A percentile compares a stretch with the other conserved stretches of the same genome.
Evolutionary conservation across 352 stramenopile species (phyloP).

Genomic region (Phytopythium ostracodes): DNA sequence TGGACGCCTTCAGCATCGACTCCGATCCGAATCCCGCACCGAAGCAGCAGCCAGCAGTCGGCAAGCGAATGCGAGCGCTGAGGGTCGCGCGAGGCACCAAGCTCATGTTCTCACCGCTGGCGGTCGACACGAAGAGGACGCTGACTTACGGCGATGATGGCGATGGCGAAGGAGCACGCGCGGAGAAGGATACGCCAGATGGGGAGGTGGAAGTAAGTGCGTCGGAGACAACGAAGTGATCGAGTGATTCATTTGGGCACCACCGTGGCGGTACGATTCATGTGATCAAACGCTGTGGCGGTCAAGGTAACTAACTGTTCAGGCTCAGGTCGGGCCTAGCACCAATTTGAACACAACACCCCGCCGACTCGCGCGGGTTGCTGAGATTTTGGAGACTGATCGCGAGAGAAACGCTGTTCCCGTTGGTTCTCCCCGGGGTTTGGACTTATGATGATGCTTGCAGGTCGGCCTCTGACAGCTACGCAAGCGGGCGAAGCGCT

Average conservation of each 20-base stretch:
- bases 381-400: not conserved
- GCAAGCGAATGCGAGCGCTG: slow-evolving; percentile 19
- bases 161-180: not conserved
- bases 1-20: not conserved
- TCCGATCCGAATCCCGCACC: slow-evolving; percentile 6
- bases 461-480: not conserved
- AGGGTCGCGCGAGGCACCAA: slow-evolving; percentile 29
- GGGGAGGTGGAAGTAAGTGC: not conserved
- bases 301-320: not conserved
- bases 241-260: not conserved
- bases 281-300: not conserved
- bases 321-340: not conserved
- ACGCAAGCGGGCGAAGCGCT: too few species aligned
- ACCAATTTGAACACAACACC: not conserved
- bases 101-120: slow-evolving; percentile 39
- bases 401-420: not conserved
- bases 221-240: not conserved
- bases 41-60: slow-evolving; percentile 8
- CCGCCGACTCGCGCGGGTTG: not conserved
- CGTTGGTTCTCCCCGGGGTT: not conserved
- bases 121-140: slow-evolving; percentile 19
- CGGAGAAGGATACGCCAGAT: not conserved
- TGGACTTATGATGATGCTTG: not conserved
- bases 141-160: slow-evolving; percentile 7
- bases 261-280: not conserved